Conservation (phyloP, 306 rosid genomes). For the Leucaena leucocephala region DNA sequence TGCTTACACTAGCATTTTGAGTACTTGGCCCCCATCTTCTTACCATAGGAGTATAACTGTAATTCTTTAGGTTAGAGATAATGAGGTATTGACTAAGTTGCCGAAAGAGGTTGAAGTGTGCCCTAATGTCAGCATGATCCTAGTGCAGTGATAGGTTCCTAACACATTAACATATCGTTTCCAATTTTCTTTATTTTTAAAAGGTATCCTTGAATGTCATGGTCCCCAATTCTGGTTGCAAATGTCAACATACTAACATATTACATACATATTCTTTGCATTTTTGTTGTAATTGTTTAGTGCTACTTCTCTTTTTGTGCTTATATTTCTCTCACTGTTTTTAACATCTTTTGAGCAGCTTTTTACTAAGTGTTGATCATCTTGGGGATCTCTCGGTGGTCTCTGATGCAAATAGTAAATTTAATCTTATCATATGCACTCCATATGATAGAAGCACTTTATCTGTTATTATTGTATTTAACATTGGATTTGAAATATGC, state of each 20-base stretch:
- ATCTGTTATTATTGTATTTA: constrained; percentile 35
- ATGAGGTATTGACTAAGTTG: constrained; percentile 22
- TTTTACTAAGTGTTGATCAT: constrained; percentile 20
- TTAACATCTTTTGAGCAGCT: constrained; percentile 38
- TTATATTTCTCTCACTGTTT: constrained; percentile 18
- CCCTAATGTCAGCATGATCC: constrained; percentile 6
- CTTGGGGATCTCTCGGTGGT: constrained; percentile 38
- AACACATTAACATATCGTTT: constrained; percentile 18
- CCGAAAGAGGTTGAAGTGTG: constrained; percentile 27
- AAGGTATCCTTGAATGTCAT: background rate
- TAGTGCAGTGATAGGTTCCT: constrained; percentile 28
- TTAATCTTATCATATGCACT: constrained; percentile 38
- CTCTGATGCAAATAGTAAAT: constrained; percentile 33
- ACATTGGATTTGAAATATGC: constrained; percentile 49
- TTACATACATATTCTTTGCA: constrained; percentile 20
- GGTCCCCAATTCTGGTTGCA: background rate
- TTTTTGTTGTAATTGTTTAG: constrained; percentile 30
- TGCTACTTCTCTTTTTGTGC: background rate
- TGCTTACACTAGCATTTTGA: constrained; percentile 35
- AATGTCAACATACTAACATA: constrained; percentile 10
- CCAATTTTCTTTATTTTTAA: background rate
- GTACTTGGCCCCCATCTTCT: constrained; percentile 16
- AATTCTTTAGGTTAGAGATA: constrained; percentile 29
- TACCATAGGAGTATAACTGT: constrained; percentile 6
- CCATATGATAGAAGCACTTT: constrained; percentile 22